Conservation (phyloP, 2,329 filamentous ascomycete species). For the Chaetomiaceae sp. region DNA sequence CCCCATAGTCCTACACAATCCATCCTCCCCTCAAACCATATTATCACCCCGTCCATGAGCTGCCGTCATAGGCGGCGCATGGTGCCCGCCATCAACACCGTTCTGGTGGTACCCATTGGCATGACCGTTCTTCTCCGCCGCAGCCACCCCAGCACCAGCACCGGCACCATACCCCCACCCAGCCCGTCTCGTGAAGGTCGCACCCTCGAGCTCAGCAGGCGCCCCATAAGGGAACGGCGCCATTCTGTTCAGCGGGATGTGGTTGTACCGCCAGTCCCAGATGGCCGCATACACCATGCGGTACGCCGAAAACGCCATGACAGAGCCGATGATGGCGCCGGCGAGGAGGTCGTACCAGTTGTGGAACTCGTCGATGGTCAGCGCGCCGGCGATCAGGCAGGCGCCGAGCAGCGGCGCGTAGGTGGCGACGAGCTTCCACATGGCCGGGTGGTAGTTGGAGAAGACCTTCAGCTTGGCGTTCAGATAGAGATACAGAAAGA, state of each 20-base stretch:
- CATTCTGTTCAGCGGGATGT: constrained; percentile 47
- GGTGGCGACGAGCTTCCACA: constrained; percentile 63
- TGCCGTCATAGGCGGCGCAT: too few relatives aligned
- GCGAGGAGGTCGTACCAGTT: constrained; percentile 72
- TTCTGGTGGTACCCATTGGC: too few relatives aligned
- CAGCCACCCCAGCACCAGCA: background rate
- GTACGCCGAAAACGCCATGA: constrained; percentile 62
- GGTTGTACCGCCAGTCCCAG: constrained; percentile 64
- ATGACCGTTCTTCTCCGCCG: too few relatives aligned
- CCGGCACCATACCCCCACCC: background rate
- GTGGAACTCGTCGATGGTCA: constrained; percentile 71
- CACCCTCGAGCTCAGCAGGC: background rate
- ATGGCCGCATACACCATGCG: constrained; percentile 64
- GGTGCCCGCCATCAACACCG: too few relatives aligned
- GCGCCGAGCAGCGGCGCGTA: constrained; percentile 66
- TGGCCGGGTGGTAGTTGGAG: constrained; percentile 64
- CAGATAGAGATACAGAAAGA: constrained; percentile 68
- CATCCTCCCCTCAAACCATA: too few relatives aligned
- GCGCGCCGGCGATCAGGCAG: constrained; percentile 60
- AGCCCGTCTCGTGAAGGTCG: background rate
- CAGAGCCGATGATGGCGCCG: constrained; percentile 60
- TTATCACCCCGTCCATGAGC: too few relatives aligned
- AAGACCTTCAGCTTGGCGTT: constrained; percentile 77
- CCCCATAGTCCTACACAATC: too few relatives aligned
- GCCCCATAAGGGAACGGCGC: background rate